Percentiles rank a stretch among this genome's conserved stretches.
Conservation (phyloP, 345 rosid genomes). For the Eucalyptus sp. region DNA sequence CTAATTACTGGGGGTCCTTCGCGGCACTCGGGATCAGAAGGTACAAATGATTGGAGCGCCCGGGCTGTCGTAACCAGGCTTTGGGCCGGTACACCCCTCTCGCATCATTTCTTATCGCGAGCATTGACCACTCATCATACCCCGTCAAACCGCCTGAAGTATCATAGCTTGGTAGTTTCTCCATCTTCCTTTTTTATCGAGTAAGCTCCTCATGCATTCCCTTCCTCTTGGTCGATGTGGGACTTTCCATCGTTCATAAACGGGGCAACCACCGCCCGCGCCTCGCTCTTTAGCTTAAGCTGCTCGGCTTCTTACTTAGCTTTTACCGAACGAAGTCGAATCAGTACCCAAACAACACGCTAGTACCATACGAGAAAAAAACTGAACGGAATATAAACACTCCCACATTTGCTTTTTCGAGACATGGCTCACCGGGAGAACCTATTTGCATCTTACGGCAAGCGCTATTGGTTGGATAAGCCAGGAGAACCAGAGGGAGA, state of each 20-base stretch:
- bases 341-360: neutral
- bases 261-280: neutral
- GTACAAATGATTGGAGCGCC: conserved; percentile 13
- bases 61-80: conserved; percentile 49
- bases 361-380: neutral
- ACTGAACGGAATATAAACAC: too few relatives aligned
- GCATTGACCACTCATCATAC: conserved; percentile 38
- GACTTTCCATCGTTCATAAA: neutral
- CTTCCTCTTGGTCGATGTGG: conserved; percentile 13
- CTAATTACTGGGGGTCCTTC: neutral
- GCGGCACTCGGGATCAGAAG: neutral
- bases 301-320: neutral
- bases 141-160: conserved; percentile 54
- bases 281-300: neutral
- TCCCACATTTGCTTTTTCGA: too few relatives aligned
- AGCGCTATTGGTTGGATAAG: neutral
- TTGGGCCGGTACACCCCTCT: conserved; percentile 29
- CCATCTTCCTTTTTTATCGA: neutral
- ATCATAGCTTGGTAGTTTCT: accelerated
- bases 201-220: neutral
- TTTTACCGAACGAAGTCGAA: neutral
- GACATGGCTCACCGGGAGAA: neutral
- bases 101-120: conserved; percentile 10
- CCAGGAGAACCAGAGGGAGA: neutral
- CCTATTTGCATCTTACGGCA: neutral